A percentile compares a stretch with the other conserved stretches of the same genome.
Conservation (phyloP, 164 flowering plant genomes). For the Saururus chinensis region DNA sequence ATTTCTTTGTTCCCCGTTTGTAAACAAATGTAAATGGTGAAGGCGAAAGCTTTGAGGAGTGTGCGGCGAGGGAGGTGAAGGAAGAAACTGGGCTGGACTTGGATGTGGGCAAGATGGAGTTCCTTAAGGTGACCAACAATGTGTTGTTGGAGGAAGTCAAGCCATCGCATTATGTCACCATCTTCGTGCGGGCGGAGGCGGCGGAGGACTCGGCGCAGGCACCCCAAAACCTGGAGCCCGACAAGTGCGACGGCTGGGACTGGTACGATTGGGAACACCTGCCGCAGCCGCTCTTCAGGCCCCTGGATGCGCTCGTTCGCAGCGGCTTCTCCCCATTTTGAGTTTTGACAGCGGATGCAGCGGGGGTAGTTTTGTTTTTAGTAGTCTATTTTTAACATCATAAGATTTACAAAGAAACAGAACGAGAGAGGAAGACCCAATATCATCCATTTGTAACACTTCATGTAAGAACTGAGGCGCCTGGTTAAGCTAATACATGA, state of each 20-base stretch:
- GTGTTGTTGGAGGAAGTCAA: slow-evolving; percentile 32
- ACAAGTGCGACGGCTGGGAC: slow-evolving; percentile 83
- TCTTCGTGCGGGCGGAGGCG: slow-evolving; percentile 36
- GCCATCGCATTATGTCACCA: slow-evolving; percentile 41
- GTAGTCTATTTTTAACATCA: too few relatives aligned
- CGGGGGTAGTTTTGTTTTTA: too few relatives aligned
- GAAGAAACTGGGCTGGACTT: slow-evolving; percentile 78
- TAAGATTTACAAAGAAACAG: too few relatives aligned
- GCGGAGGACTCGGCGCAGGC: slow-evolving; percentile 27
- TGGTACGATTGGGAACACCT: slow-evolving; percentile 74
- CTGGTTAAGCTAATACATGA: too few relatives aligned
- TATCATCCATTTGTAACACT: too few relatives aligned
- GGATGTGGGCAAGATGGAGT: slow-evolving; percentile 40
- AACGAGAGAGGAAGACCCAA: too few relatives aligned
- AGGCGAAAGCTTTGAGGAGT: slow-evolving; percentile 91
- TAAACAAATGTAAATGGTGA: not conserved
- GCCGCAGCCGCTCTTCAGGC: slow-evolving; percentile 58
- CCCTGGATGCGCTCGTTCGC: slow-evolving; percentile 32
- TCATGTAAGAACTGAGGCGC: too few relatives aligned
- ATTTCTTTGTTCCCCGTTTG: too few relatives aligned
- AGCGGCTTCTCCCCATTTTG: slow-evolving; percentile 56
- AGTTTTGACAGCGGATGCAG: not conserved
- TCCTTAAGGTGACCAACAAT: slow-evolving; percentile 59
- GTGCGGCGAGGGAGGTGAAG: slow-evolving; percentile 71
- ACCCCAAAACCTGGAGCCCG: slow-evolving; percentile 62